Evolutionary conservation across 192 early-diverging fungal genomes (phyloP), one percentile per base, ranked within the genome.

Genomic region (Ramicandelaber brevisporus): DNA sequence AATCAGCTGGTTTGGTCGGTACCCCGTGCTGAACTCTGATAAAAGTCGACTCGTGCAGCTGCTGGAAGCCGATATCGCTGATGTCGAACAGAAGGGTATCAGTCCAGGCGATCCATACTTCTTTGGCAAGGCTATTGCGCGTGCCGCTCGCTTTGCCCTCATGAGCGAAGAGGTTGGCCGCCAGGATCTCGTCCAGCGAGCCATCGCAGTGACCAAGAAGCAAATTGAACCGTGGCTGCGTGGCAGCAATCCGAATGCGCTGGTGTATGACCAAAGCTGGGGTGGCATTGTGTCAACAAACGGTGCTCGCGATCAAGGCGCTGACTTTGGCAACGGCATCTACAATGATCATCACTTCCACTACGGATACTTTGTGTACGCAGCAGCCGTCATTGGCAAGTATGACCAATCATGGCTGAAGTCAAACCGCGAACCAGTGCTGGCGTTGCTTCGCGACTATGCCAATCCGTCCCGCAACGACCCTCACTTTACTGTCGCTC

Each of bases 331-430:
- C 25, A 59, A 64, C 34, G 61, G 53, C 28, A 30, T 43, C 13
- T 64, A 64, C 40, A 64, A 64, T 41, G 61, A 64, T 35, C 61
- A 64, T 37, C 61, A 64, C 37, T 64, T 60, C 48, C 61, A 64
- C 42, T 64, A 64, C 28, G 61, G 61, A 14, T 64, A 64, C 32
- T 54, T 57, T 26, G 23, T 56, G 27, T 64, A 64, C 34, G 61
- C 57, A 1, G 44, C 44, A n/a, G 51, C 57, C 8, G 29, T 57
- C 11, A 26, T 64, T 17, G 61, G 44, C 31, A 44, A 48, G 21
- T 41, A 60, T 41, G 45, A 64, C 29, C 23, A 46, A 11, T 31
- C 10, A 13, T 46, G 40, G 40, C 18, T 39, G 1, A 41, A 51
- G 31, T 38, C 49, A 3, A 36, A 34, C 5, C 39, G 35, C 1